A percentile compares a stretch with the other conserved stretches of the same genome.
Evolutionary conservation across 2,329 filamentous ascomycete species (phyloP).

Genomic region (Diaporthe sp.): DNA sequence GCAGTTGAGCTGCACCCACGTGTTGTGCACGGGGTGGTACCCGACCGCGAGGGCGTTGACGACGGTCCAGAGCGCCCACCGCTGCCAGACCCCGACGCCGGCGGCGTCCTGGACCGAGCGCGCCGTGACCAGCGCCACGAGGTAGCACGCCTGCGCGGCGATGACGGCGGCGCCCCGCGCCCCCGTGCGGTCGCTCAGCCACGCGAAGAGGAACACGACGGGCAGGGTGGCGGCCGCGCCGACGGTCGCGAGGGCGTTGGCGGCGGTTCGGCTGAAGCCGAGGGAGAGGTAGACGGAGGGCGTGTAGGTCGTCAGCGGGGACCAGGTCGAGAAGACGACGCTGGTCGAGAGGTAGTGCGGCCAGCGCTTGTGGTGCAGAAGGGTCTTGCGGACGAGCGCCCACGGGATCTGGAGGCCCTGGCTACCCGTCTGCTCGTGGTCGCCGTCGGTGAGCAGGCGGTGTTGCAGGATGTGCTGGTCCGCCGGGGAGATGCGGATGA

Average conservation of each 20-base stretch:
- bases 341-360: conserved; percentile 63
- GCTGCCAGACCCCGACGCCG: conserved; percentile 59
- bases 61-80: conserved; percentile 64
- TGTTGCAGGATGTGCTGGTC: conserved; percentile 52
- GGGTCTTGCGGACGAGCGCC: conserved; percentile 57
- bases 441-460: conserved; percentile 52
- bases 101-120: conserved; percentile 55
- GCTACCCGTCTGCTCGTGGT: conserved; percentile 47
- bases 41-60: conserved; percentile 65
- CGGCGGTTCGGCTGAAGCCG: conserved; percentile 59
- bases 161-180: conserved; percentile 60
- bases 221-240: conserved; percentile 59
- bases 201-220: conserved; percentile 63
- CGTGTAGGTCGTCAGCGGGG: conserved; percentile 65
- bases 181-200: conserved; percentile 61
- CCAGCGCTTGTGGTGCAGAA: conserved; percentile 61
- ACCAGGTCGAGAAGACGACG: conserved; percentile 66
- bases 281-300: conserved; percentile 58
- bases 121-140: conserved; percentile 58
- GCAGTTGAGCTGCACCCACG: conserved; percentile 67
- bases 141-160: conserved; percentile 58
- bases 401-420: conserved; percentile 55
- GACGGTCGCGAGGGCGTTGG: conserved; percentile 62
- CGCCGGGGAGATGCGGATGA: conserved; percentile 52
- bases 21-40: conserved; percentile 67